Conservation (phyloP, 306 rosid genomes). For the Senna siamea region DNA sequence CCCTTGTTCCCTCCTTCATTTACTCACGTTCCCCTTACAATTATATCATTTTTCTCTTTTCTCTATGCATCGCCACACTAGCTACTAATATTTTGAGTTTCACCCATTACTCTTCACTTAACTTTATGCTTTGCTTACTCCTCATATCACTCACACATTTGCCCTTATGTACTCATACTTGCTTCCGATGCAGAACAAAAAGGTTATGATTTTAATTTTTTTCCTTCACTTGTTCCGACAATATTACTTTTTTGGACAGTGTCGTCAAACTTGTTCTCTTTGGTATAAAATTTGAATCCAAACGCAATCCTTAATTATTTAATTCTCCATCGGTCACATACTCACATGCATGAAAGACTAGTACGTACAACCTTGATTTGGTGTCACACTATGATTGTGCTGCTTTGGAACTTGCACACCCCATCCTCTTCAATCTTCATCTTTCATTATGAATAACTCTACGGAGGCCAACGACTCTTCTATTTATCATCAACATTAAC, state of each 20-base stretch:
- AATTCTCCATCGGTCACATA: not conserved
- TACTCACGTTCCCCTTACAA: not conserved
- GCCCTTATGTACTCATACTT: not conserved
- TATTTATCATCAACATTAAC: slow-evolving; percentile 14
- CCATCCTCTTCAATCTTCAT: not conserved
- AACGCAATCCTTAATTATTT: not conserved
- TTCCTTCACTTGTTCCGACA: not conserved
- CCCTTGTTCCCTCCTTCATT: not conserved
- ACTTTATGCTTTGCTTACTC: not conserved
- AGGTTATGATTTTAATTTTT: not conserved
- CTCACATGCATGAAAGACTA: not conserved
- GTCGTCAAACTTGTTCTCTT: not conserved
- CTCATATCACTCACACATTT: not conserved
- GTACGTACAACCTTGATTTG: not conserved
- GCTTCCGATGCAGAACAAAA: not conserved
- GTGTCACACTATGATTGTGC: slow-evolving; percentile 5
- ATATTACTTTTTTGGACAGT: not conserved
- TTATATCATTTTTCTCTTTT: not conserved
- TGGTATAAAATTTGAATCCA: not conserved
- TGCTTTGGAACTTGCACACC: slow-evolving; percentile 23
- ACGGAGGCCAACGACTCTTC: not conserved
- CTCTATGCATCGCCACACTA: not conserved
- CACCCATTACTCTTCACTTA: not conserved
- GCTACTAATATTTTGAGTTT: not conserved
- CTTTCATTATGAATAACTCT: not conserved